Percentiles rank a stretch among this genome's conserved stretches.
These are phyloP conservation scores for Fraxinus velutina DNA, from an alignment of 305 asterid genomes.

Conservation along the genomic window DNA sequence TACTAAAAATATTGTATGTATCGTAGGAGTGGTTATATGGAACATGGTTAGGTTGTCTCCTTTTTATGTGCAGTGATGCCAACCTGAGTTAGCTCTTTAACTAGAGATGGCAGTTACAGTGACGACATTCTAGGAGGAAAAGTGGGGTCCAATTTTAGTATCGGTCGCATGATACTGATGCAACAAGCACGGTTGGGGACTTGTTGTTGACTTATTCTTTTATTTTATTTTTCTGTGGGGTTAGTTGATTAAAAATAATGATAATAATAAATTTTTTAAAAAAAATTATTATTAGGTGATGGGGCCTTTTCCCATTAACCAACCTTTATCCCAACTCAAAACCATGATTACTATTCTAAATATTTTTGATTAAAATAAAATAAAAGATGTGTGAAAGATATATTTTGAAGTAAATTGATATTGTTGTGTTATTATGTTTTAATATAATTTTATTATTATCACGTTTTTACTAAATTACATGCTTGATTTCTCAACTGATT, in stretches of 20 bases:
- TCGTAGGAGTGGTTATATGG: slow-evolving; percentile 25
- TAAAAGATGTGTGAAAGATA: not conserved
- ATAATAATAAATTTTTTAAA: too few relatives aligned
- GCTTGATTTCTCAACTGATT: not conserved
- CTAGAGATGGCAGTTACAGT: not conserved
- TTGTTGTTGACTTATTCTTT: not conserved
- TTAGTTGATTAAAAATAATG: not conserved
- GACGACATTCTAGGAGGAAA: not conserved
- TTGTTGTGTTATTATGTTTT: not conserved
- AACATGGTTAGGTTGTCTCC: slow-evolving; percentile 62
- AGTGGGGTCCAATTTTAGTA: not conserved
- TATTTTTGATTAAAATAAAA: not conserved
- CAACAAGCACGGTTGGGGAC: not conserved
- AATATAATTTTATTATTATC: not conserved
- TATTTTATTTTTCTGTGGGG: not conserved
- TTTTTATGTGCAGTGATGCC: slow-evolving; percentile 37
- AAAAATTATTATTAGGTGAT: not conserved
- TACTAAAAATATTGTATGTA: not conserved
- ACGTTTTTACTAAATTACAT: not conserved
- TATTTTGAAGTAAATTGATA: not conserved
- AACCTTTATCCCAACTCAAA: not conserved
- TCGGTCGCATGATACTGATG: not conserved
- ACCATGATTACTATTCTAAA: not conserved
- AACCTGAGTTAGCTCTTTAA: slow-evolving; percentile 26
- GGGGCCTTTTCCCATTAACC: not conserved